Evolutionary conservation across 257 asterid genomes (phyloP), one percentile per base, ranked within the genome.

Genomic region (Capsicum pubescens): DNA sequence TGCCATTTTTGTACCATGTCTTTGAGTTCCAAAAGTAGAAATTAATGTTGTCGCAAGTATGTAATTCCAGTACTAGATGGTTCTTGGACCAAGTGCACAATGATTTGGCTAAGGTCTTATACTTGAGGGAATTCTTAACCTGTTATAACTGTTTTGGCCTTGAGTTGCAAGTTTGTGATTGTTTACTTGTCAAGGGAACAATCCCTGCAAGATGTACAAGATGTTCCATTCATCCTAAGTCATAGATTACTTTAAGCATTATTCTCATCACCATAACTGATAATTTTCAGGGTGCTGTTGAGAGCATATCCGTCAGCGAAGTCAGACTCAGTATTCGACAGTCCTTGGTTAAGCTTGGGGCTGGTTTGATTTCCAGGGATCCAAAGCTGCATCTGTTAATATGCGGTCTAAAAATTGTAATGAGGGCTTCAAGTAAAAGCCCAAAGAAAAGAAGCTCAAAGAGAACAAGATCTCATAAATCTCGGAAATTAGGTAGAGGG

Each of bases 321-420:
- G 88, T 97, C 90, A 92, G 97, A 89, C 91, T 97, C 85, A 93
- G 98, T 88, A 82, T 97, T 80, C 91, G 97, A 85, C 98, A 94
- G 88, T 95, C 99, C 82, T 89, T 95, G 92, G 97, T 93, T 87
- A 93, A 93, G 90, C 94, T 91, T 81, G 97, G 98, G 85, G 94
- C 88, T 81, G 99, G 97, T 85, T 91, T 97, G 88, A 88, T 97
- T 76, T 94, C 99, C 54, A 91, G 94, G 93, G 99, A 97, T 86
- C 99, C 99, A 79, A 97, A 94, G 86, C 84, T 97, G 87, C 99
- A 93, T 92, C 90, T 97, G 80, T 81, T 95, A 83, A 91, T 95
- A 87, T 93, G 93, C 64, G 99, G 90, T 68, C 85, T 95, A 89
- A 97, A 97, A 87, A 92, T 97, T 88, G 97, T 97, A 86, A 88